These are phyloP conservation scores for Populus deltoides DNA, from an alignment of 345 rosid species.

Conservation along the genomic window DNA sequence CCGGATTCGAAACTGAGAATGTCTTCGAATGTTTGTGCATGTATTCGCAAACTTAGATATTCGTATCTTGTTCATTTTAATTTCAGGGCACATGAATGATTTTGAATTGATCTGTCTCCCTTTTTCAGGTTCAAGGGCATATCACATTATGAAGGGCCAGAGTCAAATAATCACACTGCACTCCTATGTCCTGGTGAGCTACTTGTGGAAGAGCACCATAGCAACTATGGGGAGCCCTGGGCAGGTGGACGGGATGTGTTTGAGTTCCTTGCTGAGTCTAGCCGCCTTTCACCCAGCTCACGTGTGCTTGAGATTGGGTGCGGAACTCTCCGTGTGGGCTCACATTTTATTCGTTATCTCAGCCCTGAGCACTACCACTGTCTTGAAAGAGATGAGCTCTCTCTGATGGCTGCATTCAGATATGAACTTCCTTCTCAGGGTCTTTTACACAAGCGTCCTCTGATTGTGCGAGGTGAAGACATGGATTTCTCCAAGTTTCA, in stretches of 20 bases:
- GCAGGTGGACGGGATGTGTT: slow-evolving; percentile 93
- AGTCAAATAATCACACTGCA: slow-evolving; percentile 57
- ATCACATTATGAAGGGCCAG: slow-evolving; percentile 70
- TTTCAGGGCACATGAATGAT: not conserved
- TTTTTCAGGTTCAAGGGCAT: slow-evolving; percentile 74
- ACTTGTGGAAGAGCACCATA: slow-evolving; percentile 88
- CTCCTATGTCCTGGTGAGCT: slow-evolving; percentile 92
- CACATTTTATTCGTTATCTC: slow-evolving; percentile 84
- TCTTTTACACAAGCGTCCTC: slow-evolving; percentile 74
- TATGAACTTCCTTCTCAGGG: slow-evolving; percentile 98
- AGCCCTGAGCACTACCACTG: slow-evolving; percentile 66
- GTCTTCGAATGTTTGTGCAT: not conserved
- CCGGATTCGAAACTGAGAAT: not conserved
- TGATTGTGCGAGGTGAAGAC: slow-evolving; percentile 78
- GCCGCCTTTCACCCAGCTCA: slow-evolving; percentile 44
- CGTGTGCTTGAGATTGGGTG: slow-evolving; percentile 92
- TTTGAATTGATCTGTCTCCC: not conserved
- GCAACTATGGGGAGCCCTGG: slow-evolving; percentile 98
- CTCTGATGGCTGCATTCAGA: slow-evolving; percentile 87
- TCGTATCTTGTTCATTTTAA: not conserved
- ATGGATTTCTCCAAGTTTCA: slow-evolving; percentile 88
- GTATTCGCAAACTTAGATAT: not conserved
- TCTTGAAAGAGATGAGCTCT: slow-evolving; percentile 92
- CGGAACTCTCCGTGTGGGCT: slow-evolving; percentile 91
- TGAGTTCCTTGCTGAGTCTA: slow-evolving; percentile 76